Evolutionary conservation across 805 yeast genomes (phyloP).

Genomic region (Lachancea dasiensis): DNA sequence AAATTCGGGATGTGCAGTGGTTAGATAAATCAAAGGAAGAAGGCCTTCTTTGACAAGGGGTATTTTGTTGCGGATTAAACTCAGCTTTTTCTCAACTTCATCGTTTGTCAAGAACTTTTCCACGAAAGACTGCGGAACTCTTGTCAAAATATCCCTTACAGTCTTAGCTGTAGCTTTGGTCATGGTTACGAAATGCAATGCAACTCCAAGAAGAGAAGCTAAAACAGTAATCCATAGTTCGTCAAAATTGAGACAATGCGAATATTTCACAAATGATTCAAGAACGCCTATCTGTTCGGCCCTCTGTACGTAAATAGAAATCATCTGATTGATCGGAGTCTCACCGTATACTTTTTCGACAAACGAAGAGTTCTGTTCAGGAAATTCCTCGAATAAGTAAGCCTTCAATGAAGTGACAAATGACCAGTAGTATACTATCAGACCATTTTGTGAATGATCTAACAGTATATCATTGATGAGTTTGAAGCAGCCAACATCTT

Average conservation of each 20-base stretch:
- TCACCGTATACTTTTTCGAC: slow-evolving; percentile 13
- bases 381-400: slow-evolving; percentile 38
- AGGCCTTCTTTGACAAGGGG: slow-evolving; percentile 52
- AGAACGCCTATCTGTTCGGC: slow-evolving; percentile 42
- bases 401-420: slow-evolving; percentile 50
- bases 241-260: slow-evolving; percentile 43
- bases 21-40: slow-evolving; percentile 53
- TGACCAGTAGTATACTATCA: slow-evolving; percentile 63
- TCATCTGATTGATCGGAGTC: slow-evolving; percentile 14
- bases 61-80: slow-evolving; percentile 61
- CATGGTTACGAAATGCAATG: slow-evolving; percentile 43
- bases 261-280: slow-evolving; percentile 37
- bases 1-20: slow-evolving; percentile 57
- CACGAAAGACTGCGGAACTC: slow-evolving; percentile 34
- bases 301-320: slow-evolving; percentile 33
- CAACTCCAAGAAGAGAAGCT: slow-evolving; percentile 32
- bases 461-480: slow-evolving; percentile 38
- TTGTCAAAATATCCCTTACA: slow-evolving; percentile 26
- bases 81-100: slow-evolving; percentile 31
- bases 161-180: slow-evolving; percentile 31
- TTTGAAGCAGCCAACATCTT: slow-evolving; percentile 36
- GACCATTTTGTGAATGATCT: slow-evolving; percentile 37
- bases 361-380: slow-evolving; percentile 20
- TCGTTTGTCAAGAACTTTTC: slow-evolving; percentile 35
- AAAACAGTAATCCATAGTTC: slow-evolving; percentile 43